Base-by-base conservation (phyloP, 2,329 filamentous ascomycete species). In the Parascedosporium putredinis region DNA sequence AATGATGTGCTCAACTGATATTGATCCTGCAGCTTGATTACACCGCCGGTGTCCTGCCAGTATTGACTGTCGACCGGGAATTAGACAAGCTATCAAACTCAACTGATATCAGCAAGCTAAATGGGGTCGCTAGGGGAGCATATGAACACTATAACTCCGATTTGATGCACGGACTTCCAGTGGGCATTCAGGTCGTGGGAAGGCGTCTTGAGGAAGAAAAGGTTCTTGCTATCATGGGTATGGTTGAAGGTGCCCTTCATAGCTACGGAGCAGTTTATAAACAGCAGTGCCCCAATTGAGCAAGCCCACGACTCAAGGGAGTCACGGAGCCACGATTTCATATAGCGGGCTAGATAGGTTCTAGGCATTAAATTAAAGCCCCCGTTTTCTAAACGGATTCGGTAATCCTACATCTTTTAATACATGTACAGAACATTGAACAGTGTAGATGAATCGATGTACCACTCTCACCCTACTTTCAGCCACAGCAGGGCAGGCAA, bases 141-240 rank as follows among this genome's bases (percentile, higher is more conserved):
- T 95, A 93, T 65, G 88, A 86, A 66, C 75, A 88, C 57, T 96
- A 96, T 62, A 80, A 96, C 62, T 82, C 88, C 0, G 68, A 72
- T 12, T 81, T 79, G 52, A 96, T 96, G 90, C 83, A 88, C 44
- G 90, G 89, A 0, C 69, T 96, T 36, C 91, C 91, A 0, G 88
- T 95, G 1, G 90, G 80, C 0, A 82, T 96, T 6, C 89, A 95
- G 65, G 74, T 95, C 22, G 83, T 95, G 0, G 88, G 88, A 0
- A 73, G 84, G 38, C 74, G 88, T 31, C 67, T 94, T 58, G 83
- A 93, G 61, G 89, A 95, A 64, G 88, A 95, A 68, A 93, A 91
- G 69, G 87, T 95, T 0, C 67, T 95, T 46, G 80, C 83, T 0
- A 74, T 84, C 12, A 95, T 95, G 88, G 75, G 83, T 65, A 75